phyloP scores from a whole-genome alignment of 2,329 filamentous ascomycete genomes.

The Neopestalotiopsis rosae region DNA sequence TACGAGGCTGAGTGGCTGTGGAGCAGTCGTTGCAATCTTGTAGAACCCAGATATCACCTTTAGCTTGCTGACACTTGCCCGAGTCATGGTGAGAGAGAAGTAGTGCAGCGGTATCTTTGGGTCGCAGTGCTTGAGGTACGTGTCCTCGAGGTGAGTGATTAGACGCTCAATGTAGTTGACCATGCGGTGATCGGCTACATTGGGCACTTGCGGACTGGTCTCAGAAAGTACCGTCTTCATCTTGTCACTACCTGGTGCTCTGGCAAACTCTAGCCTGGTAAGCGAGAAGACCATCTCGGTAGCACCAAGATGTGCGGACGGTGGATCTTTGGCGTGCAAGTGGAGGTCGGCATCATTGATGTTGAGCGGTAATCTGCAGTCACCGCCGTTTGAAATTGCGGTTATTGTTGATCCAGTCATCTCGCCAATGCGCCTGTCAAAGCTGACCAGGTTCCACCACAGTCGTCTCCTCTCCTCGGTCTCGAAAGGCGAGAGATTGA shows the following conservation, averaged over 20 bases:
- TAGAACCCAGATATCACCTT: constrained; percentile 61
- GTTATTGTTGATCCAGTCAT: constrained; percentile 65
- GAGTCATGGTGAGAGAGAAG: constrained; percentile 63
- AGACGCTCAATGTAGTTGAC: constrained; percentile 58
- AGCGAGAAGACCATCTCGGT: constrained; percentile 68
- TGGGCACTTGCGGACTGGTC: constrained; percentile 47
- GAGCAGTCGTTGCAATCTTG: constrained; percentile 48
- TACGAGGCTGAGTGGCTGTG: constrained; percentile 43
- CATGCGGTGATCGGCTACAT: constrained; percentile 56
- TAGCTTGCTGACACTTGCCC: constrained; percentile 60
- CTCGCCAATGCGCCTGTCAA: constrained; percentile 73
- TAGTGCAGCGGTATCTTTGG: constrained; percentile 63
- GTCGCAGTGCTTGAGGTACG: constrained; percentile 62
- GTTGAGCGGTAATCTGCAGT: constrained; percentile 64
- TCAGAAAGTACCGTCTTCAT: constrained; percentile 38
- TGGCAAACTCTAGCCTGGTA: constrained; percentile 61
- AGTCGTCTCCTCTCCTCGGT: constrained; percentile 73
- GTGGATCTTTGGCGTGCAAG: constrained; percentile 59
- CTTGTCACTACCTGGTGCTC: constrained; percentile 56
- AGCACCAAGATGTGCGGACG: constrained; percentile 52
- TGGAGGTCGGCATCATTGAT: constrained; percentile 67
- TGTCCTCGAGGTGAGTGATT: constrained; percentile 59
- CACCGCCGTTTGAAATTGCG: constrained; percentile 57
- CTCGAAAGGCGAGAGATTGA: constrained; percentile 61
- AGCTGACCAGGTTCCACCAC: constrained; percentile 75